Conservation (phyloP, 2,329 filamentous ascomycete genomes). For the Metarhizium sp. region DNA sequence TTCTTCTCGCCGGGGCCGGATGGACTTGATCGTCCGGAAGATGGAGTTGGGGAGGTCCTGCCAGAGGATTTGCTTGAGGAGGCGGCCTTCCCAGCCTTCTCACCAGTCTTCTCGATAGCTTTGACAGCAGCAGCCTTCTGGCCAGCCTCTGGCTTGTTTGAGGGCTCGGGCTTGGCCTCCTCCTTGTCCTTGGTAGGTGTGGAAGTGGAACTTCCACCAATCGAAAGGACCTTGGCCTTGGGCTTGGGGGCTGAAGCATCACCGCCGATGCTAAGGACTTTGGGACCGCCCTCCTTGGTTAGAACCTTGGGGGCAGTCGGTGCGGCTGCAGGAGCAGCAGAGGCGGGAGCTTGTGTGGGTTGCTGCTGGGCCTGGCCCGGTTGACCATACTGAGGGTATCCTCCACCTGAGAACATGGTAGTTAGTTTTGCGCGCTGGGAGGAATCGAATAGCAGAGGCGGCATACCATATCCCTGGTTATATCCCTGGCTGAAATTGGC, state of each 20-base stretch:
- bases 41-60: constrained; percentile 70
- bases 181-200: constrained; percentile 32
- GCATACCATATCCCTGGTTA: constrained; percentile 34
- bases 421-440: neutral
- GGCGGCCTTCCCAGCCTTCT: constrained; percentile 36
- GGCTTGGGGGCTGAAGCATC: constrained; percentile 44
- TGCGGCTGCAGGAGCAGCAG: constrained; percentile 27
- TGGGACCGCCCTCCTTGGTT: constrained; percentile 47
- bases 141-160: constrained; percentile 54
- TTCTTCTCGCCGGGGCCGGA: constrained; percentile 45
- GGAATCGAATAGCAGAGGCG: neutral
- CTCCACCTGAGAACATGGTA: constrained; percentile 26
- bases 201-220: constrained; percentile 26
- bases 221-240: constrained; percentile 38
- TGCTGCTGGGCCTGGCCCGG: constrained; percentile 28
- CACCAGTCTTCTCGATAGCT: constrained; percentile 84
- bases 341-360: constrained; percentile 33
- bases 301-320: constrained; percentile 23
- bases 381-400: constrained; percentile 45
- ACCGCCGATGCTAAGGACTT: constrained; percentile 61
- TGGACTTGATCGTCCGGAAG: constrained; percentile 77
- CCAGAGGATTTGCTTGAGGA: constrained; percentile 44
- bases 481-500: constrained; percentile 41
- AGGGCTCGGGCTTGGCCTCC: constrained; percentile 39
- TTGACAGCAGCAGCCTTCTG: constrained; percentile 81